Evolutionary conservation across 2,329 filamentous ascomycete species (phyloP), one percentile per base, ranked within the genome.

Genomic region (Penicillium sp.): DNA sequence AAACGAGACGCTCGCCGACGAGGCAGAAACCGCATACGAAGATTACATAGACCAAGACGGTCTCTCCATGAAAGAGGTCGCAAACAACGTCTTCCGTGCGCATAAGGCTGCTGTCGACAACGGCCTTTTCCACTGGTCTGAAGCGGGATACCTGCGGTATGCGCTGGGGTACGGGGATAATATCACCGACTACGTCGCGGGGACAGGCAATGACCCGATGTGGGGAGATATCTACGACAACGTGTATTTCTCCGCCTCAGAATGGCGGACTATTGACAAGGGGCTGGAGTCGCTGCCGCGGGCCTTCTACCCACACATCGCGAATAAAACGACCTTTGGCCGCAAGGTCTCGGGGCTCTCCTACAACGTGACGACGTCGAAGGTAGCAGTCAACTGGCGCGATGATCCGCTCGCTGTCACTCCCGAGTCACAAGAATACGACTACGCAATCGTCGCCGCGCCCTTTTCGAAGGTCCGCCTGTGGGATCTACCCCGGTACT

Each of bases 231-330:
- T 84, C 15, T 86, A 86, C 65, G 87, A 89, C 2, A 77, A 77
- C 5, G 78, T 86, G 5, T 90, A 90, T 73, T 89, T 89, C 70
- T 69, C 73, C 1, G 86, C 87, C 0, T 84, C 84, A 0, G 79
- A 81, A 4, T 90, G 85, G 86, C 80, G 78, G n/a, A 90, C 88
- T 3, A 89, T 91, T 64, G 85, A 91, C 69, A 81, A 85, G 70
- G 85, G 85, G 1, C 72, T 88, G 0, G 85, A 83, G 63, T 83
- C 84, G 0, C 81, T 91, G 0, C 88, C 89, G 0, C 72, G 79
- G 0, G 84, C 89, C 0, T 90, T 91, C 75, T 80, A 82, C 11
- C 88, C 89, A 0, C 82, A 86, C 21, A 84, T 91, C 2, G 78
- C 83, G 58, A 82, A 86, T 44, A 80, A 83, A 46, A 85, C 86